Evolutionary conservation across 495 filamentous ascomycete genomes (phyloP).

Genomic region (Aspergillus nidulans): DNA sequence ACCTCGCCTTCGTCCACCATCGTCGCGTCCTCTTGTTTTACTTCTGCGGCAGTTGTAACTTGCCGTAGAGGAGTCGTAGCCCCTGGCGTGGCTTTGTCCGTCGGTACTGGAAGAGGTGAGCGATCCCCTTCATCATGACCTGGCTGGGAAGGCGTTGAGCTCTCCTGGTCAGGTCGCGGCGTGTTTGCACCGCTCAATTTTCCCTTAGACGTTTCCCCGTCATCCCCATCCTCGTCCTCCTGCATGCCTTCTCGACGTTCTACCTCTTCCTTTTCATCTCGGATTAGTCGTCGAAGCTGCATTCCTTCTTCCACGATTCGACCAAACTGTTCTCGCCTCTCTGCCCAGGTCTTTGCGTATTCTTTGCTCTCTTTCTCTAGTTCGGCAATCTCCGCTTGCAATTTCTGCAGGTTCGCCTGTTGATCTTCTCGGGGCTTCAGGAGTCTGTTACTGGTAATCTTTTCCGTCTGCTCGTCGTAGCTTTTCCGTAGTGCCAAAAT

Average conservation of each 20-base stretch:
- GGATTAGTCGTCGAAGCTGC: slow-evolving; percentile 77
- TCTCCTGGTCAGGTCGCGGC: slow-evolving; percentile 56
- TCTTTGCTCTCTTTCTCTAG: slow-evolving; percentile 77
- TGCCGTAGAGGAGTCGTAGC: slow-evolving; percentile 41
- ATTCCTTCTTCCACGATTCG: slow-evolving; percentile 87
- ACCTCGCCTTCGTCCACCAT: slow-evolving; percentile 66
- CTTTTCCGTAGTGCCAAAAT: slow-evolving; percentile 73
- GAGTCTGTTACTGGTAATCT: slow-evolving; percentile 76
- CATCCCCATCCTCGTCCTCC: slow-evolving; percentile 67
- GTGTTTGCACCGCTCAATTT: slow-evolving; percentile 57
- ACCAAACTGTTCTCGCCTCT: slow-evolving; percentile 83
- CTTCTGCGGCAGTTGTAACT: slow-evolving; percentile 27
- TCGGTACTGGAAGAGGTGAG: slow-evolving; percentile 26
- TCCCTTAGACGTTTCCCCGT: slow-evolving; percentile 56
- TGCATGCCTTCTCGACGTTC: slow-evolving; percentile 75
- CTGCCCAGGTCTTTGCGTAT: slow-evolving; percentile 79
- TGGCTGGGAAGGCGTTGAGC: slow-evolving; percentile 44
- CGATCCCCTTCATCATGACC: slow-evolving; percentile 42
- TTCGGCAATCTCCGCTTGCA: slow-evolving; percentile 83
- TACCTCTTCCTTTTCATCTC: slow-evolving; percentile 91
- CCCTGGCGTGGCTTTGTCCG: slow-evolving; percentile 32
- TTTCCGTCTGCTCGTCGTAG: slow-evolving; percentile 80
- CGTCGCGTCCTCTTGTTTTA: slow-evolving; percentile 47
- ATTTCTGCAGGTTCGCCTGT: slow-evolving; percentile 66
- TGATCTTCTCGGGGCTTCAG: slow-evolving; percentile 83